phyloP scores from a whole-genome alignment of 768 basidiomycete genomes.

The Agrocybe praecox region DNA sequence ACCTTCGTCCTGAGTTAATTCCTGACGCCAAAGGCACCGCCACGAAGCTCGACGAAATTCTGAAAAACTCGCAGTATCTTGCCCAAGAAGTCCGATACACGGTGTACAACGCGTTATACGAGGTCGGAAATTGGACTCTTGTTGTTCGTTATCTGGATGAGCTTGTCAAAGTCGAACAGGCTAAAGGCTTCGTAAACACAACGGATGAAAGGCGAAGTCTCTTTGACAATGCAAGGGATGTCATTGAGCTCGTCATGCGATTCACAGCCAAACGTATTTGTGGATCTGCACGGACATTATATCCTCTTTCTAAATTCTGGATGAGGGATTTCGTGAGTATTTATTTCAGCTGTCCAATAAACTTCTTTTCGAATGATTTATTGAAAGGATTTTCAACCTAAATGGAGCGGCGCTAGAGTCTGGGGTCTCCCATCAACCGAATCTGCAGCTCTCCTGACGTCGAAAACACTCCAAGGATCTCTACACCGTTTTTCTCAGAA shows the following conservation, averaged over 20 bases:
- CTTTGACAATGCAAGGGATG: background rate
- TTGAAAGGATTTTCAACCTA: background rate
- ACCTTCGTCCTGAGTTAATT: background rate
- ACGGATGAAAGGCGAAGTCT: background rate
- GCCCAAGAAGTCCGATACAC: constrained; percentile 2
- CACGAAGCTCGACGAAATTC: background rate
- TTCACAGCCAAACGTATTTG: background rate
- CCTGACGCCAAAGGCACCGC: background rate
- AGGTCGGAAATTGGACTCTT: constrained; percentile 3
- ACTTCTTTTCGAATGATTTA: background rate
- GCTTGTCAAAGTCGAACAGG: background rate
- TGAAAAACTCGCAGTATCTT: background rate
- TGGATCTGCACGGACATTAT: background rate
- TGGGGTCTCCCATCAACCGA: background rate
- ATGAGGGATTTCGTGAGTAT: background rate
- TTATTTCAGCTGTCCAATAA: background rate
- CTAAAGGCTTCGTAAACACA: background rate
- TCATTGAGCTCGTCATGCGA: constrained; percentile 1
- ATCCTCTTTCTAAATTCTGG: background rate
- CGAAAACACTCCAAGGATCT: background rate
- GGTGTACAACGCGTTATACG: constrained; percentile 1
- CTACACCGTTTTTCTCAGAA: background rate
- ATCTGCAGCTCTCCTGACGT: background rate
- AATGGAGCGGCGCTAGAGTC: background rate
- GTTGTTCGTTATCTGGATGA: background rate